Conservation (phyloP, 106 monocot species). For the Allium sativum region DNA sequence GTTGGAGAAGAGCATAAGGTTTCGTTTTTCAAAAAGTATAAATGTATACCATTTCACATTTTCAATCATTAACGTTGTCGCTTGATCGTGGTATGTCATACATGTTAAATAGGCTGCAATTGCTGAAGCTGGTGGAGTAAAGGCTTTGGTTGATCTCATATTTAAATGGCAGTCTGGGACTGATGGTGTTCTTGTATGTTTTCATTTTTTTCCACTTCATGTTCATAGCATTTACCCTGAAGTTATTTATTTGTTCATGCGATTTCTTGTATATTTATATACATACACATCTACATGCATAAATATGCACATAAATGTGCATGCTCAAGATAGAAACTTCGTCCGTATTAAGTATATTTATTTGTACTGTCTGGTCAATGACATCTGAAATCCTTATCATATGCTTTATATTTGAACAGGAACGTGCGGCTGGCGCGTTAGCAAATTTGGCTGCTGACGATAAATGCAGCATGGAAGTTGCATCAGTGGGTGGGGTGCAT, state of each 20-base stretch:
- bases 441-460: constrained; percentile 98
- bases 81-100: not conserved
- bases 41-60: not conserved
- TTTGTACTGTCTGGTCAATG: too few relatives aligned
- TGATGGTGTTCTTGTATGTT: constrained; percentile 91
- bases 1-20: constrained; percentile 99
- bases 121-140: constrained; percentile 82
- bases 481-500: constrained; percentile 78
- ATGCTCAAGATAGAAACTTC: too few relatives aligned
- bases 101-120: constrained; percentile 49
- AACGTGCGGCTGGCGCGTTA: constrained; percentile 95
- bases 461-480: constrained; percentile 95
- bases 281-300: too few relatives aligned
- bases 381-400: not conserved
- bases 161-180: constrained; percentile 78
- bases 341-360: too few relatives aligned
- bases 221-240: too few relatives aligned
- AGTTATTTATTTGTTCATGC: too few relatives aligned
- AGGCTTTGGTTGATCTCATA: constrained; percentile 94
- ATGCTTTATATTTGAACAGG: constrained; percentile 29
- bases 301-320: too few relatives aligned
- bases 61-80: not conserved
- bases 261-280: too few relatives aligned
- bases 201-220: too few relatives aligned
- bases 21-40: not conserved